A percentile compares a stretch with the other conserved stretches of the same genome.
Evolutionary conservation across 768 basidiomycete species (phyloP).

Genomic region (Daedaleopsis sinensis): DNA sequence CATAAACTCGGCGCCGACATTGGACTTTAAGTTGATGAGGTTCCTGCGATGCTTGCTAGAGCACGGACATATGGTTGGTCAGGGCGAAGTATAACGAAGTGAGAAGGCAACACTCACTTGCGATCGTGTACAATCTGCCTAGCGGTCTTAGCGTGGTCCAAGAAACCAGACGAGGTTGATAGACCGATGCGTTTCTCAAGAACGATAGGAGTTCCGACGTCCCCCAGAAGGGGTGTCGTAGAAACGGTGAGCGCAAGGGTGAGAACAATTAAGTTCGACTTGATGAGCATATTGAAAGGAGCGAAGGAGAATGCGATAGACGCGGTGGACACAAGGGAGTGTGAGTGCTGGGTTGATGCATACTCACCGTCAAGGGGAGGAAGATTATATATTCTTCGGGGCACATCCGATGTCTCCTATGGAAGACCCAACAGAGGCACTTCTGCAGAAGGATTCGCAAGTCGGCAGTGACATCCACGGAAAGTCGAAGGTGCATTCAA

Average conservation of each 20-base stretch:
- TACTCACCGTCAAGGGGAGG: too few species aligned
- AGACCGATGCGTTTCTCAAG: constrained; percentile 29
- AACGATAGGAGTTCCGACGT: constrained; percentile 26
- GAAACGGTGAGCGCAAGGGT: constrained; percentile 30
- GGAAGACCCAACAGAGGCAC: too few species aligned
- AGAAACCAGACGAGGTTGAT: constrained; percentile 32
- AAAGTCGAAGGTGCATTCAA: too few species aligned
- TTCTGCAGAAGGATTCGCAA: too few species aligned
- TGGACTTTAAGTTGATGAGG: constrained; percentile 39
- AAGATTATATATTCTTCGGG: too few species aligned
- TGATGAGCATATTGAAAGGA: constrained; percentile 30
- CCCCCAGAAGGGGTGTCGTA: constrained; percentile 27
- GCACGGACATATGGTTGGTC: neutral
- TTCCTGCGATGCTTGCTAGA: constrained; percentile 43
- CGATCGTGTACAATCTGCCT: constrained; percentile 24
- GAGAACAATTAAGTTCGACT: constrained; percentile 29
- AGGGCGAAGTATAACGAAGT: neutral
- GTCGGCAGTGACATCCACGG: too few species aligned
- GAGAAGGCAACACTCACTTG: constrained; percentile 27
- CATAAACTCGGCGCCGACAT: constrained; percentile 31
- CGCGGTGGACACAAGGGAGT: too few species aligned
- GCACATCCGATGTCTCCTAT: too few species aligned
- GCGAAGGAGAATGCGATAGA: too few species aligned
- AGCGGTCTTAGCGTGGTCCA: constrained; percentile 32
- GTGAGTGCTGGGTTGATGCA: too few species aligned